Percentiles rank a stretch among this genome's conserved stretches.
These are phyloP conservation scores for Didymella exigua DNA, from an alignment of 2,329 filamentous ascomycete species.

Conservation along the genomic window DNA sequence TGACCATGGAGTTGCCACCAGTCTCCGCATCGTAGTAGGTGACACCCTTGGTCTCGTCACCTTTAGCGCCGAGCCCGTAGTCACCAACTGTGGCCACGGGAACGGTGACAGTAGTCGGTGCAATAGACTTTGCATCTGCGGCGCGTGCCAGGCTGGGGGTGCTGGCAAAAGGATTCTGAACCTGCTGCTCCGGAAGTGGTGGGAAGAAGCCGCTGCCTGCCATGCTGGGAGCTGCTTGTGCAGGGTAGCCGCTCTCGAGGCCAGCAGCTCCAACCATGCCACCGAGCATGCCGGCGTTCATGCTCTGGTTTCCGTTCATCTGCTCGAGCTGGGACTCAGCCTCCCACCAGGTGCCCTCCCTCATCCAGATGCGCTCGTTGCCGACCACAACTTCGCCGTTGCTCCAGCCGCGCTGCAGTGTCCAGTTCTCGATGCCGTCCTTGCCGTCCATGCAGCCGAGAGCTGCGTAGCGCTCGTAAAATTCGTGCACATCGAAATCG, in stretches of 20 bases:
- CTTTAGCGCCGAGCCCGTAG: constrained; percentile 86
- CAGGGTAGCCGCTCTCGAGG: constrained; percentile 75
- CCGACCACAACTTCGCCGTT: constrained; percentile 95
- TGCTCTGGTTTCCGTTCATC: constrained; percentile 61
- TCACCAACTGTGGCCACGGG: constrained; percentile 66
- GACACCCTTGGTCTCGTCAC: constrained; percentile 65
- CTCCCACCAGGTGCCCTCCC: constrained; percentile 95
- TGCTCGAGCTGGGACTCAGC: constrained; percentile 94
- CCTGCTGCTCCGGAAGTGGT: constrained; percentile 62
- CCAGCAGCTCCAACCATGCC: constrained; percentile 62
- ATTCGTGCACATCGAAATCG: constrained; percentile 94
- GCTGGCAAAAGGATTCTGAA: constrained; percentile 71
- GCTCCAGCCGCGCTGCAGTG: constrained; percentile 94
- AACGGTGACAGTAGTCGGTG: constrained; percentile 68
- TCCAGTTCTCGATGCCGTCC: constrained; percentile 93
- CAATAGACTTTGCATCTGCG: constrained; percentile 47
- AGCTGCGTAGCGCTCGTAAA: constrained; percentile 77
- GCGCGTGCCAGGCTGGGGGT: constrained; percentile 52
- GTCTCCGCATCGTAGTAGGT: constrained; percentile 79
- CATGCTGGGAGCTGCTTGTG: constrained; percentile 56
- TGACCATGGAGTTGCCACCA: constrained; percentile 75
- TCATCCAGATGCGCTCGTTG: constrained; percentile 91
- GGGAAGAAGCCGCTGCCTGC: constrained; percentile 70
- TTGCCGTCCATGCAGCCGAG: constrained; percentile 88
- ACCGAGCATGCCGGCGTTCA: constrained; percentile 49